phyloP scores from a whole-genome alignment of 1,284 basidiomycete species.

The Sporisorium reilianum region DNA sequence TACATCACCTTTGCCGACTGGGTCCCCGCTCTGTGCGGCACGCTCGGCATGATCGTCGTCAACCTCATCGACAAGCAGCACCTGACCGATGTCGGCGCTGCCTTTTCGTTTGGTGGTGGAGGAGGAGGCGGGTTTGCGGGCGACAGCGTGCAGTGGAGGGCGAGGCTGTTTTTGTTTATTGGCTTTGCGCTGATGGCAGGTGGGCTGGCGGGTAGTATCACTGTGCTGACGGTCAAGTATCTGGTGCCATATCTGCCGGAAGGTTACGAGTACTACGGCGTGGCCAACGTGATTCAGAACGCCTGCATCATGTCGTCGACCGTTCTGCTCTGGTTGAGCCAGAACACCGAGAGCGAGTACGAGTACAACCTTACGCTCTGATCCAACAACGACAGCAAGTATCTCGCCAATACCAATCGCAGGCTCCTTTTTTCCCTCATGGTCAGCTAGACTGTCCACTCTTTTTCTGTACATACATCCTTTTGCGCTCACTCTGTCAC shows the following conservation, averaged over 20 bases:
- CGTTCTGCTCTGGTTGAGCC: slow-evolving; percentile 86
- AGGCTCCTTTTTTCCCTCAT: neutral
- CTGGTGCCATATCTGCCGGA: slow-evolving; percentile 79
- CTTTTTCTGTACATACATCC: neutral
- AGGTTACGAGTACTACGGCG: slow-evolving; percentile 88
- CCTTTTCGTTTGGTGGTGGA: slow-evolving; percentile 56
- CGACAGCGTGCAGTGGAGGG: slow-evolving; percentile 82
- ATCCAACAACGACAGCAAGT: neutral
- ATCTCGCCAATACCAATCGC: no score
- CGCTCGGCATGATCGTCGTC: slow-evolving; percentile 91
- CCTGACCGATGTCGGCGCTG: slow-evolving; percentile 73
- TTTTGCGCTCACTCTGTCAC: neutral
- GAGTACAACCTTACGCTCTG: slow-evolving; percentile 86
- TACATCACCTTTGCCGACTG: slow-evolving; percentile 93
- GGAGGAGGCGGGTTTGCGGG: slow-evolving; percentile 74
- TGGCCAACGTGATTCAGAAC: slow-evolving; percentile 93
- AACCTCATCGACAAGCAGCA: slow-evolving; percentile 95
- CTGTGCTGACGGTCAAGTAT: slow-evolving; percentile 92
- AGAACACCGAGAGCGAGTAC: slow-evolving; percentile 83
- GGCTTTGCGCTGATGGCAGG: slow-evolving; percentile 98
- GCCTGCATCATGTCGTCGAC: slow-evolving; percentile 90
- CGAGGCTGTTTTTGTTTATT: slow-evolving; percentile 88
- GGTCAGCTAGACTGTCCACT: neutral
- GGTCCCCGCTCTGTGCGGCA: slow-evolving; percentile 93
- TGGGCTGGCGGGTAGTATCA: slow-evolving; percentile 90